Percentiles rank a stretch among this genome's conserved stretches.
phyloP scores from a whole-genome alignment of 2,329 filamentous ascomycete species.

The Penicillium expansum region DNA sequence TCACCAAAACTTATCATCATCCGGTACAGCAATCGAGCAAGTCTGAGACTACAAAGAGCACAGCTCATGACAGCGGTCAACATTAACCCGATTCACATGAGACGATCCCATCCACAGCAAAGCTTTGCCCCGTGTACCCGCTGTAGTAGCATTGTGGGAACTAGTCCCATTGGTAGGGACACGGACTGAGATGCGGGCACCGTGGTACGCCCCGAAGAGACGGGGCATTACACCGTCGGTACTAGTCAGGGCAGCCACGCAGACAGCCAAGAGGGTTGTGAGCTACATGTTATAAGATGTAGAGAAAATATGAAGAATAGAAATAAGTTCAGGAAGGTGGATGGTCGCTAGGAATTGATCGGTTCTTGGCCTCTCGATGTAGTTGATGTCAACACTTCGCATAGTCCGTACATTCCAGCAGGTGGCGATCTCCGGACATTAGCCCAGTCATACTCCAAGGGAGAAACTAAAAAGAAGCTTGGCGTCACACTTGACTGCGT shows the following conservation, averaged over 20 bases:
- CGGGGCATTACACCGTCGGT: slow-evolving; percentile 18
- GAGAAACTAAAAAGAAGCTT: background rate
- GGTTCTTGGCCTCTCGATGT: too few relatives aligned
- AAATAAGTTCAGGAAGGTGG: background rate
- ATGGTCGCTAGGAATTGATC: background rate
- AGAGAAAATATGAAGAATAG: background rate
- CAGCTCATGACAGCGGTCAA: slow-evolving; percentile 23
- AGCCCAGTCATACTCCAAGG: background rate
- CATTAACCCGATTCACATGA: slow-evolving; percentile 4
- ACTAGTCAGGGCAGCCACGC: slow-evolving; percentile 15
- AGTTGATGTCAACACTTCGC: background rate
- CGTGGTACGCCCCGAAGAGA: slow-evolving; percentile 18
- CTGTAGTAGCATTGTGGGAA: slow-evolving; percentile 17
- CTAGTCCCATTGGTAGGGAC: slow-evolving; percentile 15
- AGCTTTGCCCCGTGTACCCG: slow-evolving; percentile 9
- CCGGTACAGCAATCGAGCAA: slow-evolving; percentile 25
- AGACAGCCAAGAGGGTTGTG: slow-evolving; percentile 13
- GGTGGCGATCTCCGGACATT: background rate
- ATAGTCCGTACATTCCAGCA: background rate
- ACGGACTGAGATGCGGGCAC: slow-evolving; percentile 10
- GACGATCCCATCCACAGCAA: slow-evolving; percentile 12
- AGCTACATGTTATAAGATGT: slow-evolving; percentile 27
- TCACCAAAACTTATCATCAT: slow-evolving; percentile 29
- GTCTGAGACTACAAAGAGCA: slow-evolving; percentile 26
- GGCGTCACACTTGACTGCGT: background rate